Evolutionary conservation across 129 eudicot species (phyloP), one percentile per base, ranked within the genome.

Genomic region (Tagetes erecta): DNA sequence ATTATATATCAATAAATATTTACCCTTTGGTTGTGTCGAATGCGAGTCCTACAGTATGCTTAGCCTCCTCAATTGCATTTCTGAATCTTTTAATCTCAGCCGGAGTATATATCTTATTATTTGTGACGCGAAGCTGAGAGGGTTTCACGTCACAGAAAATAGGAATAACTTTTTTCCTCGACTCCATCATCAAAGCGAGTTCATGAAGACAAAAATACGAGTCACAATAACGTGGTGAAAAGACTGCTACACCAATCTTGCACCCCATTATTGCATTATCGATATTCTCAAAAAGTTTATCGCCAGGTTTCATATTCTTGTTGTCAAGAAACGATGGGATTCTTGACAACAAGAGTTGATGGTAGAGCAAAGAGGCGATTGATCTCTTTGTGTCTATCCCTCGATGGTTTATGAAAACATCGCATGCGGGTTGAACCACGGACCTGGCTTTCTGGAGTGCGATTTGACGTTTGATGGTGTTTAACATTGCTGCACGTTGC

Each of bases 121-220:
- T 71, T 5, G 50, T 68, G n/a, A 91, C 87, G 0, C 75, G 71
- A 39, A 91, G 92, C 50, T 84, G 67, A 11, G 92, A 86, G 1
- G 97, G 97, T 51, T 91, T 91, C 46, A 91, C 90, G 39, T 91
- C 97, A 36, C 96, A 91, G 74, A 91, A 91, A 6, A 91, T 83
- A 2, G 97, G 97, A 59, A 88, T 80, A 53, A 91, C 82, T 62
- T 85, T 91, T 78, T 88, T 91, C 67, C 72, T 81, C 0, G 80
- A 42, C 76, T 91, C 97, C 87, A 81, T 82, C 77, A 91, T 83
- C 58, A 91, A 78, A 1, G 97, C 97, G 62, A 91, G 87, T 56
- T 91, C 97, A 55, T 91, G 97, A 36, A 91, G 87, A 50, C 97
- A 91, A 58, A 88, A 91, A 36, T 91, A 88, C 1, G 97, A 91